Base-by-base conservation (phyloP, 1,284 basidiomycete genomes). In the Pascua sp. region DNA sequence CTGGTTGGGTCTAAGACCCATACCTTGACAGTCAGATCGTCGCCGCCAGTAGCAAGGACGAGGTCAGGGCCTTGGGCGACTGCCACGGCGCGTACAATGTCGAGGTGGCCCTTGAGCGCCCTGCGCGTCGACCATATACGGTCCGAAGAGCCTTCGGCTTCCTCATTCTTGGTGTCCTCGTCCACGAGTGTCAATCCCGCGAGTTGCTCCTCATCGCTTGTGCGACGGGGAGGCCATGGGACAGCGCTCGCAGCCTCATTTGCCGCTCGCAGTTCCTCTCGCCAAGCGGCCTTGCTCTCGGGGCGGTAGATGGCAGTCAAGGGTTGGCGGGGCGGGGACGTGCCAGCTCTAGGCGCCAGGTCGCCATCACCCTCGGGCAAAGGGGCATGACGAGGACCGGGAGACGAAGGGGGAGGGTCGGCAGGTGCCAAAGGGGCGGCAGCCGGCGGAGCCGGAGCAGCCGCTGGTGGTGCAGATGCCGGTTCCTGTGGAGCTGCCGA, bases 21-120 rank as follows among this genome's bases (percentile, higher is more conserved):
- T 61, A 97, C 85, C 78, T 98, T 98, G 65, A 98, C 87, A 12
- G 92, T 95, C 73, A 85, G 90, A 73, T 98, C 96, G 75, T 97
- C 94, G 42, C 91, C 90, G 42, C 89, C 95, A 44, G 90, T 92
- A 11, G 90, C 91, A 45, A 98, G 80, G 60, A 87, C 86, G 49
- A 91, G 78, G 64, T 91, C 89, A 38, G 81, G 86, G 0, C 88
- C 88, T 71, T 92, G 89, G 0, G 65, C 69, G 81, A 96, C 95
- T 0, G 89, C 86, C 24, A 97, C 81, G 11, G 91, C 87, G 49
- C 93, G 86, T 40, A 97, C 92, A 32, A 91, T 86, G 76, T 98
- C 95, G 62, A 98, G 81, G 75, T 98, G 95, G 76, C 91, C 66
- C 82, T 90, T 84, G 66, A 95, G 78, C 51, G 88, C 91, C 73